Evolutionary conservation across 2,329 filamentous ascomycete species (phyloP), one percentile per base, ranked within the genome.

Genomic region (Diplodia sapinea): DNA sequence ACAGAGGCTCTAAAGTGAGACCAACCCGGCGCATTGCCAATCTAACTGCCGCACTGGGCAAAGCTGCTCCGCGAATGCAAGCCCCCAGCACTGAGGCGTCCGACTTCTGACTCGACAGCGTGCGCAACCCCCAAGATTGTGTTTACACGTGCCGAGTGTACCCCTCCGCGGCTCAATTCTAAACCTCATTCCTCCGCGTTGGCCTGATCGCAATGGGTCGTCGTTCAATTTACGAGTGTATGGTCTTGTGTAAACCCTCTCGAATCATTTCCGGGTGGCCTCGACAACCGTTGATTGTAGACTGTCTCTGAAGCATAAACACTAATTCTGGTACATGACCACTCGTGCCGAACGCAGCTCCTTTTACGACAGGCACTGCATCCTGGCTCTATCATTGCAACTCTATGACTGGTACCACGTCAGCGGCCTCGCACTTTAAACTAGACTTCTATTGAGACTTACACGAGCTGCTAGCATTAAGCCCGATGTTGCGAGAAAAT

Each of bases 391-490:
- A 9, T 47, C 17, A 20, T 11, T n/a, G 43, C 8, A n/a, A 20
- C 3, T 7, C 17, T 20, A n/a, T 13, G 17, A 20, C 20, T 9
- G 17, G 11, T 20, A 47, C 43, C n/a, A 47, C 17, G 3, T 20
- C n/a, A 47, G 43, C 17, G 17, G n/a, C 20, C 43, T 47, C 43
- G n/a, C n/a, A n/a, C 9, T 12, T 20, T 47, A 20, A 9, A 20
- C 73, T 12, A 75, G 78, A 36, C 74, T 77, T 0, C 69, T 69
- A 7, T 76, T 78, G 50, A 75, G 86, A 0, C 76, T 91, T 0
- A 81, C 86, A 5, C 82, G 93, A 4, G 82, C 93, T 4, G 83
- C 93, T 36, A 91, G 93, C 75, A 79, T 93, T 74, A 93, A 93
- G 77, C 88, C 84, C 2, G 75, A 82, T 31, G 85, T 84, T 1